Percentiles rank a stretch among this genome's conserved stretches.
These are phyloP conservation scores for Gamsiella multidivaricata DNA, from an alignment of 192 early-diverging fungal species.

Conservation along the genomic window DNA sequence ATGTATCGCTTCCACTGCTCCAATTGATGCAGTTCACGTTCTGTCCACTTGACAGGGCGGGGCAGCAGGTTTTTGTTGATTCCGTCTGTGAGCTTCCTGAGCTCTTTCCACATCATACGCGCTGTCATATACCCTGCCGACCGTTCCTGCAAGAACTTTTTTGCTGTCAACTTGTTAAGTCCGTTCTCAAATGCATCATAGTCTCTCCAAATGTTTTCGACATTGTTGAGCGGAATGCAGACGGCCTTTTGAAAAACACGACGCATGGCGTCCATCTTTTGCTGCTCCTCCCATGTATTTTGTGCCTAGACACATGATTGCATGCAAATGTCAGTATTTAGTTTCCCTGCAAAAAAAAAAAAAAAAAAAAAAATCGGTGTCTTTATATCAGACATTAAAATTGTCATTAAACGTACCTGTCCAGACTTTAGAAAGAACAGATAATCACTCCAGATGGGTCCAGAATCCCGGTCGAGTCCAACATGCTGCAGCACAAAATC, in stretches of 20 bases:
- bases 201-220: constrained; percentile 95
- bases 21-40: constrained; percentile 71
- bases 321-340: constrained; percentile 24
- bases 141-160: constrained; percentile 86
- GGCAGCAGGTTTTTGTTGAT: constrained; percentile 80
- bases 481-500: constrained; percentile 91
- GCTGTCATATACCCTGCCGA: constrained; percentile 96
- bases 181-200: constrained; percentile 94
- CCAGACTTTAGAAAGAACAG: constrained; percentile 80
- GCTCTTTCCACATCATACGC: constrained; percentile 84
- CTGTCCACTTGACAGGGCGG: constrained; percentile 82
- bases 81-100: constrained; percentile 79
- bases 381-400: too few species aligned
- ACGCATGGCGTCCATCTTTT: constrained; percentile 87
- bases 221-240: constrained; percentile 85
- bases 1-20: constrained; percentile 88
- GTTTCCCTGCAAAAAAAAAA: constrained; percentile 2
- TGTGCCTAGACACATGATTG: constrained; percentile 51
- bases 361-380: not conserved
- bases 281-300: constrained; percentile 89
- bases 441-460: constrained; percentile 90
- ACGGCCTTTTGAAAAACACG: constrained; percentile 87
- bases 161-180: constrained; percentile 88
- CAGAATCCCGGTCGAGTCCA: constrained; percentile 89
- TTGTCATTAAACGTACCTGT: constrained; percentile 62